phyloP scores from a whole-genome alignment of 1,284 basidiomycete species.

The Ceratobasidium sp. region DNA sequence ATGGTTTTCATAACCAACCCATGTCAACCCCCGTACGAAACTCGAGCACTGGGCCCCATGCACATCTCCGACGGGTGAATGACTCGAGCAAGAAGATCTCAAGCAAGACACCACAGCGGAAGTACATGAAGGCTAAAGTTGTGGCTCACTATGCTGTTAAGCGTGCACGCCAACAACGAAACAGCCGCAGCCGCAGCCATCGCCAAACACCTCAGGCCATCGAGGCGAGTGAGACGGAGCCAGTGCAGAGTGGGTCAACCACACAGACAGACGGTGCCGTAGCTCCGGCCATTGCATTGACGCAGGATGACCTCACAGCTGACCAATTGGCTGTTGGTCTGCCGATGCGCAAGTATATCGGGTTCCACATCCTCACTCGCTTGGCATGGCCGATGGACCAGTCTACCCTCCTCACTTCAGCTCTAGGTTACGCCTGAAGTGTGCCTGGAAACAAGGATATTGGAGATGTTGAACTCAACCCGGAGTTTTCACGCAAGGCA shows the following conservation, averaged over 20 bases:
- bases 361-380: slow-evolving; percentile 6
- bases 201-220: background rate
- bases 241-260: background rate
- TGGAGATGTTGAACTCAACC: background rate
- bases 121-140: slow-evolving; percentile 1
- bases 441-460: background rate
- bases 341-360: slow-evolving; percentile 2
- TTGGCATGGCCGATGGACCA: slow-evolving; percentile 1
- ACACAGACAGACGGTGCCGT: too few species aligned
- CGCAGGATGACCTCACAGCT: background rate
- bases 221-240: too few species aligned
- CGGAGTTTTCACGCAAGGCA: background rate
- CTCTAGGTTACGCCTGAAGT: background rate
- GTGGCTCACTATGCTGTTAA: background rate
- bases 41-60: background rate
- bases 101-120: slow-evolving; percentile 9
- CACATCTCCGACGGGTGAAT: background rate
- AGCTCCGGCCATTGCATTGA: background rate
- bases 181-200: background rate
- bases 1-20: background rate
- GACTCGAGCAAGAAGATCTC: slow-evolving; percentile 5
- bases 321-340: background rate
- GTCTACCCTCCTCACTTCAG: background rate
- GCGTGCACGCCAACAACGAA: background rate
- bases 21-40: background rate